Conservation (phyloP, 805 yeast genomes). For the Myxozyma mucilagina region DNA sequence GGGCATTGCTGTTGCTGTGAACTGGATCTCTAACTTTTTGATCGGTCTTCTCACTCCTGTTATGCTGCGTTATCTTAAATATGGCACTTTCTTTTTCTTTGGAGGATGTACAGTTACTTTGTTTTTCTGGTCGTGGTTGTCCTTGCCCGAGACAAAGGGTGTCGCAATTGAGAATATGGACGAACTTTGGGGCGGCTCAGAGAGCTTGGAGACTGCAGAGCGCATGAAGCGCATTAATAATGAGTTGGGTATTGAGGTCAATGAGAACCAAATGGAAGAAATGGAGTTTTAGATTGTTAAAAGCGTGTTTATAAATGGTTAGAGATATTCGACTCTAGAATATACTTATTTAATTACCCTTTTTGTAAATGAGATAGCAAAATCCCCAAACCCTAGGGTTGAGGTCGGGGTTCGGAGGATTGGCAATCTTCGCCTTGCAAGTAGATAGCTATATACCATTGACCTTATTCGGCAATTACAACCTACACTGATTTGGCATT, state of each 20-base stretch:
- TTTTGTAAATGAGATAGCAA: neutral
- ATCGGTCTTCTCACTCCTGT: slow-evolving; percentile 52
- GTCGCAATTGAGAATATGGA: slow-evolving; percentile 79
- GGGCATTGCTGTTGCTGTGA: slow-evolving; percentile 61
- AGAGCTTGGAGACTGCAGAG: slow-evolving; percentile 21
- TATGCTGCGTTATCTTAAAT: slow-evolving; percentile 40
- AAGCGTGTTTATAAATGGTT: neutral
- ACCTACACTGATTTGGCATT: neutral
- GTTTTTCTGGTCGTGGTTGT: slow-evolving; percentile 60
- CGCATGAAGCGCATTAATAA: slow-evolving; percentile 19
- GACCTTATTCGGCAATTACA: neutral
- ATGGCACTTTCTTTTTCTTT: slow-evolving; percentile 28
- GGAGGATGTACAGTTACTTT: slow-evolving; percentile 34
- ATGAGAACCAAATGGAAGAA: slow-evolving; percentile 3
- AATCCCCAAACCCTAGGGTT: neutral
- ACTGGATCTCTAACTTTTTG: slow-evolving; percentile 60
- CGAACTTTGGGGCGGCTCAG: slow-evolving; percentile 51
- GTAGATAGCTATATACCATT: neutral
- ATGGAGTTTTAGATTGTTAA: neutral
- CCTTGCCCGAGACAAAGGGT: slow-evolving; percentile 58
- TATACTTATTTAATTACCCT: neutral
- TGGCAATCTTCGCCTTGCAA: too few relatives aligned
- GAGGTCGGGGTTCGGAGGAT: neutral
- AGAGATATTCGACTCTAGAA: slow-evolving; percentile 16
- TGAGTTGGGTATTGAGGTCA: slow-evolving; percentile 7